These are phyloP conservation scores for Alternaria burnsii DNA, from an alignment of 2,329 filamentous ascomycete genomes.

Conservation along the genomic window DNA sequence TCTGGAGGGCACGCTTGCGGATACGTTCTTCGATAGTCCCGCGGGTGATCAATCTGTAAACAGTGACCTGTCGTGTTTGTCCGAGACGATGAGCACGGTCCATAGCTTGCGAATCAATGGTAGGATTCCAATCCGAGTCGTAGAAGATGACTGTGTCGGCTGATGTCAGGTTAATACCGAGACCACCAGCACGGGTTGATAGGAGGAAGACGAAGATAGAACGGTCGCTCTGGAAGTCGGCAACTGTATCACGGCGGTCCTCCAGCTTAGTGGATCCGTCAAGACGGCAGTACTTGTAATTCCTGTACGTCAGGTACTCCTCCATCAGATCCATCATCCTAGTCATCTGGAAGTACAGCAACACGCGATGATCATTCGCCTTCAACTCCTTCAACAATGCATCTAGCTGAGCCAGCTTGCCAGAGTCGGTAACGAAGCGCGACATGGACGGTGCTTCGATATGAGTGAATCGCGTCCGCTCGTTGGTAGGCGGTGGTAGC, in stretches of 20 bases:
- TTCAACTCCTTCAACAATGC: conserved; percentile 88
- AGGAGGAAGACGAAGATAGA: conserved; percentile 98
- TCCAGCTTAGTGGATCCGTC: conserved; percentile 98
- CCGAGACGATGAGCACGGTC: conserved; percentile 97
- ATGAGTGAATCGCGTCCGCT: conserved; percentile 85
- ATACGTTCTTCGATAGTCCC: conserved; percentile 98
- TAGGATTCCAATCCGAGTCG: conserved; percentile 99
- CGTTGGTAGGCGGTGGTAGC: conserved; percentile 79
- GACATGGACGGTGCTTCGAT: conserved; percentile 96
- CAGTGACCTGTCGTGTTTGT: conserved; percentile 93
- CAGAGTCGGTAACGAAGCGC: conserved; percentile 96
- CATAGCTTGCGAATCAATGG: conserved; percentile 98
- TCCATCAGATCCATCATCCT: conserved; percentile 99
- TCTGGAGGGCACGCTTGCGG: conserved; percentile 93
- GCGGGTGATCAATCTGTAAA: conserved; percentile 95
- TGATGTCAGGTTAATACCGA: conserved; percentile 96
- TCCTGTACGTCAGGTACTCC: conserved; percentile 97
- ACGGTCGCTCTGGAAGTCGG: conserved; percentile 92
- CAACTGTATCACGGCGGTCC: conserved; percentile 93
- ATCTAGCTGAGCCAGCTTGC: conserved; percentile 92
- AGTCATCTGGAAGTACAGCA: conserved; percentile 99
- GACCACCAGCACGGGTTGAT: conserved; percentile 93
- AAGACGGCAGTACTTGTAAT: conserved; percentile 97
- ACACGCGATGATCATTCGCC: conserved; percentile 87
- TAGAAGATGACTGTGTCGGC: conserved; percentile 99